phyloP scores from a whole-genome alignment of 2,329 filamentous ascomycete genomes.

The Exophiala spinifera region DNA sequence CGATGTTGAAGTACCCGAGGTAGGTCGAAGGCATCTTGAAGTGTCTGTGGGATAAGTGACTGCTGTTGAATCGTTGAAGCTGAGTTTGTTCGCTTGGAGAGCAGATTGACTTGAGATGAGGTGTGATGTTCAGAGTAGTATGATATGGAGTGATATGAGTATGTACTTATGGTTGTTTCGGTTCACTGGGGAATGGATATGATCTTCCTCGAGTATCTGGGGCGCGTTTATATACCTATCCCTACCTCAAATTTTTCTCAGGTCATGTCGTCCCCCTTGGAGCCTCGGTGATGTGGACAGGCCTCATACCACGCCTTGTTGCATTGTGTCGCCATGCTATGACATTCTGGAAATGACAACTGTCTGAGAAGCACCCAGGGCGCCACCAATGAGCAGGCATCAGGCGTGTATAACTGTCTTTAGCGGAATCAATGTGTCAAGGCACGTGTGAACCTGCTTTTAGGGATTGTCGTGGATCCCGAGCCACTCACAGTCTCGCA shows the following conservation, averaged over 20 bases:
- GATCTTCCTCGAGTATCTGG: not conserved
- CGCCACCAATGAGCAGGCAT: conserved; percentile 17
- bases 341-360: conserved; percentile 3
- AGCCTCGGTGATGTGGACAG: conserved; percentile 5
- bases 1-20: conserved; percentile 26
- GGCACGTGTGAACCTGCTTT: conserved; percentile 25
- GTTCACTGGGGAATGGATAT: conserved; percentile 4
- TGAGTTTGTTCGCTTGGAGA: not conserved
- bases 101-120: no score
- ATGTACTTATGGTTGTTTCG: conserved; percentile 6
- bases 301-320: conserved; percentile 13
- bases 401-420: conserved; percentile 24
- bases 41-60: not conserved
- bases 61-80: conserved; percentile 2
- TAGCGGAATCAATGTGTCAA: conserved; percentile 25
- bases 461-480: conserved; percentile 25
- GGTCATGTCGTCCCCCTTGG: not conserved
- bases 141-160: not conserved
- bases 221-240: conserved; percentile 19
- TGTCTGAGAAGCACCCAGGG: conserved; percentile 7
- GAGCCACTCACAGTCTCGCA: conserved; percentile 19
- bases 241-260: conserved; percentile 9
- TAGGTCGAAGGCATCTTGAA: conserved; percentile 24
- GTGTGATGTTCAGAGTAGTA: not conserved
- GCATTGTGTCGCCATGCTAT: conserved; percentile 5